Evolutionary conservation across 164 flowering plant species (phyloP), one percentile per base, ranked within the genome.

Genomic region (Echeveria elegans): DNA sequence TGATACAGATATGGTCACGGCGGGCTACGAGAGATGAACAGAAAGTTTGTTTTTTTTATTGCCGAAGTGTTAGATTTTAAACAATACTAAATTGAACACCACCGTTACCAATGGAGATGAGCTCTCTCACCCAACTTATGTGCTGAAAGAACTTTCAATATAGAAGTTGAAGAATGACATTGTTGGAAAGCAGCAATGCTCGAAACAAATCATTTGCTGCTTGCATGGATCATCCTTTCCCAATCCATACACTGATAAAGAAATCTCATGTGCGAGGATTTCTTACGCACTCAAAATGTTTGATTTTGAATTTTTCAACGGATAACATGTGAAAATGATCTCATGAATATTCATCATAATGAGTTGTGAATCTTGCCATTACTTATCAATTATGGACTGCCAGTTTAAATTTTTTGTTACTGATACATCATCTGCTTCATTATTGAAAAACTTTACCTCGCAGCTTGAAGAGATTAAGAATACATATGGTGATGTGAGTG

Each of bases 401-500:
- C 37, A 0, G 2, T 15, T 45, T 14, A 45, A 18, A 15, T 66
- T n/a, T 66, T n/a, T n/a, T n/a, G 19, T 30, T 63, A 34, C 63
- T 66, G 48, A 28, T 62, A 14, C 16, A 9, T 58, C 30, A 56
- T 24, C 10, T 26, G 31, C 5, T 28, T 56, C 31, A 28, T 56
- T 24, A 14, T 56, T 6, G 15, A 26, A 56, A 28, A 56, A 28
- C 9, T 28, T 28, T 23, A 12, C 34, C 8, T 65, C 75, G 63
- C 77, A 90, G 98, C 67, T 92, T 60, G 86, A 77, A 65, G 90
- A 81, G 24, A 30, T 81, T n/a, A 80, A 78, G 64, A 68, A 62
- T 64, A 52, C 6, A 34, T 16, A 60, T 48, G 83, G 74, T 68
- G 72, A 71, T 69, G 67, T 30, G 78, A 69, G 40, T 53, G 72